Conservation (phyloP, 768 basidiomycete genomes). For the Tulasnella calospora region DNA sequence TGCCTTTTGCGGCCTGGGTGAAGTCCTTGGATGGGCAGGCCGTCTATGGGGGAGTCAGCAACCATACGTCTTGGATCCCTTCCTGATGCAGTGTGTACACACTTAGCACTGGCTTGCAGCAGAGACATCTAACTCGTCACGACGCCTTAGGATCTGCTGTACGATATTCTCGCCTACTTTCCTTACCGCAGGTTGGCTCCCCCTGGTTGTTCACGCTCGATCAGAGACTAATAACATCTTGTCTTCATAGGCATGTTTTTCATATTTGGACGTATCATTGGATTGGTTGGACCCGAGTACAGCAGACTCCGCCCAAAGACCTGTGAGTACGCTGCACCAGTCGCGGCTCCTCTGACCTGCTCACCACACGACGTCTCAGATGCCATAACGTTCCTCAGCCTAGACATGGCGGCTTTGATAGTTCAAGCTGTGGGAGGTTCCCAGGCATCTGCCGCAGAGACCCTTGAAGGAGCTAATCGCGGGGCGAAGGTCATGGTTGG, state of each 20-base stretch:
- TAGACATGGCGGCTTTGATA: slow-evolving; percentile 12
- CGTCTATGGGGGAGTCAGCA: slow-evolving; percentile 17
- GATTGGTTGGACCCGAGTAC: slow-evolving; percentile 18
- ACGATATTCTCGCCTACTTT: slow-evolving; percentile 23
- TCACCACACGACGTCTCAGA: background rate
- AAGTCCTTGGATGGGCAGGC: slow-evolving; percentile 23
- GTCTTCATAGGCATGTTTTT: slow-evolving; percentile 10
- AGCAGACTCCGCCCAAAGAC: slow-evolving; percentile 20
- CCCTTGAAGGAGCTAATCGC: slow-evolving; percentile 9
- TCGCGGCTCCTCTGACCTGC: background rate
- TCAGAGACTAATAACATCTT: background rate
- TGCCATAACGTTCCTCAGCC: slow-evolving; percentile 11
- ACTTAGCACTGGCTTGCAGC: no score
- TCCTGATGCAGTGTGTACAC: slow-evolving; percentile 24
- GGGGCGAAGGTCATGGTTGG: slow-evolving; percentile 19
- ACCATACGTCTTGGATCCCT: slow-evolving; percentile 15
- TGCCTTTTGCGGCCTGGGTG: slow-evolving; percentile 23
- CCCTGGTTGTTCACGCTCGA: background rate
- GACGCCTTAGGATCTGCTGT: slow-evolving; percentile 5
- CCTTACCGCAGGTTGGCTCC: slow-evolving; percentile 21
- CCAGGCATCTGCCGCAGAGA: slow-evolving; percentile 15
- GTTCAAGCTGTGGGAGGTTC: slow-evolving; percentile 22
- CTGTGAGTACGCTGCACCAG: background rate
- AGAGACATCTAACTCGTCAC: background rate
- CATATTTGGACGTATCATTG: slow-evolving; percentile 20